Evolutionary conservation across 2,329 filamentous ascomycete genomes (phyloP).

Genomic region (Penicillium corylophilum): DNA sequence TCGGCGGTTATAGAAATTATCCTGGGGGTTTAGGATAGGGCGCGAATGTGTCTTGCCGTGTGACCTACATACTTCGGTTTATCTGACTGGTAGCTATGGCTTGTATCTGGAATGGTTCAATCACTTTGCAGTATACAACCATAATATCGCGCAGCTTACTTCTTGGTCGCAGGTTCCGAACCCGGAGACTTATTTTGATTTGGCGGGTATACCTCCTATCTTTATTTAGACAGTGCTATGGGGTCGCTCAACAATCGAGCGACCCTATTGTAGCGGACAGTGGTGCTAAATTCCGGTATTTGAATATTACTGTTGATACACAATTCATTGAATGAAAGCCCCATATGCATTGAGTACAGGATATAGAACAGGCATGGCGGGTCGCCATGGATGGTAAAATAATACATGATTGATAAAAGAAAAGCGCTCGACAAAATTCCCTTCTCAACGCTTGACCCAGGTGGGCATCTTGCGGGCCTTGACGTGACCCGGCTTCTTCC

Average conservation of each 20-base stretch:
- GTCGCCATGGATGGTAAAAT: conserved; percentile 25
- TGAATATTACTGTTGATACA: not conserved
- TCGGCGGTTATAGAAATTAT: not conserved
- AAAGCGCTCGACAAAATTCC: conserved; percentile 15
- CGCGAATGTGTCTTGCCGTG: not conserved
- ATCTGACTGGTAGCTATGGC: not conserved
- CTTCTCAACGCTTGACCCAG: conserved; percentile 79
- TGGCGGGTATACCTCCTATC: too few relatives aligned
- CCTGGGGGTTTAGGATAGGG: not conserved
- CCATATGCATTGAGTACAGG: conserved; percentile 30
- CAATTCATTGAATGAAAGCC: conserved; percentile 14
- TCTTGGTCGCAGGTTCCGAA: not conserved
- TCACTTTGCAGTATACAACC: not conserved
- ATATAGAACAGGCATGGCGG: conserved; percentile 29
- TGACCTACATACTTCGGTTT: not conserved
- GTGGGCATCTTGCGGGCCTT: conserved; percentile 98
- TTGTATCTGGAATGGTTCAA: not conserved
- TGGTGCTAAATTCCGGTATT: too few relatives aligned
- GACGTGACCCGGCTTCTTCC: conserved; percentile 93
- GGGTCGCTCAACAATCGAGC: too few relatives aligned
- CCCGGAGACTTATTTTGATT: not conserved
- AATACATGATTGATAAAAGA: conserved; percentile 30
- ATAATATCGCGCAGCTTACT: not conserved
- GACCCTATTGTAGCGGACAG: too few relatives aligned
- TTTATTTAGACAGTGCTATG: too few relatives aligned